Evolutionary conservation across 192 early-diverging fungal genomes (phyloP), one percentile per base, ranked within the genome.

Genomic region (Coemansia reversa): DNA sequence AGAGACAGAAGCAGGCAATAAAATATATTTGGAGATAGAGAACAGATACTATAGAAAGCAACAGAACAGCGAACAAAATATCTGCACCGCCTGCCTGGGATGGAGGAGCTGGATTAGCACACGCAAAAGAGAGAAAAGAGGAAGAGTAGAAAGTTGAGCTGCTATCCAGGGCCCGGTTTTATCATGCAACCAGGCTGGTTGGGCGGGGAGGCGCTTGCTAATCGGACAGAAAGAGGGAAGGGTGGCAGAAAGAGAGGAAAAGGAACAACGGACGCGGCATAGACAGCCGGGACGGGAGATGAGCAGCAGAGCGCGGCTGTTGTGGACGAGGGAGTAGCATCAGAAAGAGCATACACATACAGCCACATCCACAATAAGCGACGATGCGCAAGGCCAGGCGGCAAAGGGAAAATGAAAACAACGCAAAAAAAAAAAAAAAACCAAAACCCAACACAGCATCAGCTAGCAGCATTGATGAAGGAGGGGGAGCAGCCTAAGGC

Each of bases 331-430:
- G 19, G 52, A 54, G 23, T 51, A 70, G 28, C 23, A 42, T 55
- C 53, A 55, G 55, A 61, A 51, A 33, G 35, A 57, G 32, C 42
- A 57, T 29, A 29, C 27, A 30, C 22, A 52, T 22, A 53, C 56
- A 63, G 68, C 62, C 58, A 71, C 57, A 55, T 22, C 58, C 52
- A 59, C 69, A 71, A 71, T 60, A 35, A 63, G 28, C 22, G 42
- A 45, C 53, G 42, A 42, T 33, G 39, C 20, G 53, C 54, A 42
- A 27, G 19, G 54, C 54, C 20, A 24, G 20, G 5, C 14, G 54
- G 42, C 42, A 56, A 55, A 55, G 60, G 60, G 39, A 55, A 65
- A 70, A 63, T 56, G 49, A 58, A 55, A 69, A 62, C 58, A 60
- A 62, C 59, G 22, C 56, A n/a, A 18, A 12, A 5, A 2, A 8